phyloP scores from a whole-genome alignment of 73 alveolate species.

The Symbiodinium natans region DNA sequence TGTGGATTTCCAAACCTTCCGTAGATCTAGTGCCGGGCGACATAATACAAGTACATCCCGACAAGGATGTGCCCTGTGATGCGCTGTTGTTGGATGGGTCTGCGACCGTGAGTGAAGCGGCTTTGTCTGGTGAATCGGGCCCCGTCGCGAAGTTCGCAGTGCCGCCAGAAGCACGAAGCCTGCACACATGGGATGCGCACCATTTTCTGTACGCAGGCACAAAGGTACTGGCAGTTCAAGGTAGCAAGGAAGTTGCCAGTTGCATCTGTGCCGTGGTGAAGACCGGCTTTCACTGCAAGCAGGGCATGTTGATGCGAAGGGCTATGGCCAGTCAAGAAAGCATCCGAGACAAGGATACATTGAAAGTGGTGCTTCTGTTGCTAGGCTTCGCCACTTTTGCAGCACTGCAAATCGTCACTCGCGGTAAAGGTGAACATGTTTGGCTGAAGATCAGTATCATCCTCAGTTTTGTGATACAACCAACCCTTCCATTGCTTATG shows the following conservation, averaged over 20 bases:
- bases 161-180: constrained; percentile 95
- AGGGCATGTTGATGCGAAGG: background rate
- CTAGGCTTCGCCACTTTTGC: constrained; percentile 92
- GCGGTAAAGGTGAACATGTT: constrained; percentile 95
- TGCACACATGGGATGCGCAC: constrained; percentile 95
- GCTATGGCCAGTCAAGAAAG: background rate
- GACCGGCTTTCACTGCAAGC: background rate
- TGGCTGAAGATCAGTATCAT: constrained; percentile 97
- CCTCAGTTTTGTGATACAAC: constrained; percentile 97
- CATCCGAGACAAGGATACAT: constrained; percentile 16
- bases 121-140: constrained; percentile 99
- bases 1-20: constrained; percentile 25
- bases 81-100: constrained; percentile 97
- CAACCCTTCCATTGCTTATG: constrained; percentile 97
- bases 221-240: constrained; percentile 95
- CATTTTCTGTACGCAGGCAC: constrained; percentile 98
- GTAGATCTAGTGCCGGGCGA: constrained; percentile 99
- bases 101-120: constrained; percentile 97
- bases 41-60: constrained; percentile 96
- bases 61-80: constrained; percentile 98
- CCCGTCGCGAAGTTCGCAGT: constrained; percentile 97
- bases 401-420: constrained; percentile 96
- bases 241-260: background rate
- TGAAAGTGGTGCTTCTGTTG: constrained; percentile 11
- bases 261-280: background rate